Conservation (phyloP, 2,329 filamentous ascomycete genomes). For the Pestalotiopsis sp. region DNA sequence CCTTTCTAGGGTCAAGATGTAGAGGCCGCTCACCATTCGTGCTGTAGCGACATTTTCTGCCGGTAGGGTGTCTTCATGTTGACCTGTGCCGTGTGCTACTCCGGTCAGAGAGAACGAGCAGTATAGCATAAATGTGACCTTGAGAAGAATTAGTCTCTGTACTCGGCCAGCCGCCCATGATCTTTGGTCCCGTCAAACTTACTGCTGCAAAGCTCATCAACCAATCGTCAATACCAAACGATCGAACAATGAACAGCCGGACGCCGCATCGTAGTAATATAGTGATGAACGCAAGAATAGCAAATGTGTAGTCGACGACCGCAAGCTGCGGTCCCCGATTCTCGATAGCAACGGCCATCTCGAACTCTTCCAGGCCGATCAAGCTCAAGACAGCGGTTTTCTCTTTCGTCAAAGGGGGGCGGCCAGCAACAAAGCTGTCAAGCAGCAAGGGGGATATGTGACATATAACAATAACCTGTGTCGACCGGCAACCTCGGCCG, state of each 20-base stretch:
- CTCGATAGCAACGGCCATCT: constrained; percentile 1
- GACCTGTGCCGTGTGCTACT: constrained; percentile 12
- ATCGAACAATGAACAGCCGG: constrained; percentile 5
- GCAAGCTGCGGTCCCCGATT: constrained; percentile 8
- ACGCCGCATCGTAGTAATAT: constrained; percentile 5
- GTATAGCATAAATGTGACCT: constrained; percentile 12
- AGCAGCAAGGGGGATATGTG: neutral
- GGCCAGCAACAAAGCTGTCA: neutral
- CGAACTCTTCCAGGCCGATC: neutral
- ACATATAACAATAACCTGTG: neutral
- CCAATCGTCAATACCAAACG: constrained; percentile 15
- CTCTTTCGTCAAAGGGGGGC: neutral
- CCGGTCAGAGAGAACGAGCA: constrained; percentile 12
- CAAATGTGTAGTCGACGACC: constrained; percentile 7
- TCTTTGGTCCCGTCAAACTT: neutral
- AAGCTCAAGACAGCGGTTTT: neutral
- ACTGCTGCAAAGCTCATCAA: constrained; percentile 14
- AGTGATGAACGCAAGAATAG: constrained; percentile 1
- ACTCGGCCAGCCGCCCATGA: neutral
- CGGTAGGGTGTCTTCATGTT: constrained; percentile 6
- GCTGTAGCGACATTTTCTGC: neutral
- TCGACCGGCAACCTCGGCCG: neutral
- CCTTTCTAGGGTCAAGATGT: neutral
- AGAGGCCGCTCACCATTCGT: constrained; percentile 1
- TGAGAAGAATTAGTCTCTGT: neutral